Evolutionary conservation across 176 grass and related monocot genomes (phyloP).

Genomic region (Oryza glumipatula): DNA sequence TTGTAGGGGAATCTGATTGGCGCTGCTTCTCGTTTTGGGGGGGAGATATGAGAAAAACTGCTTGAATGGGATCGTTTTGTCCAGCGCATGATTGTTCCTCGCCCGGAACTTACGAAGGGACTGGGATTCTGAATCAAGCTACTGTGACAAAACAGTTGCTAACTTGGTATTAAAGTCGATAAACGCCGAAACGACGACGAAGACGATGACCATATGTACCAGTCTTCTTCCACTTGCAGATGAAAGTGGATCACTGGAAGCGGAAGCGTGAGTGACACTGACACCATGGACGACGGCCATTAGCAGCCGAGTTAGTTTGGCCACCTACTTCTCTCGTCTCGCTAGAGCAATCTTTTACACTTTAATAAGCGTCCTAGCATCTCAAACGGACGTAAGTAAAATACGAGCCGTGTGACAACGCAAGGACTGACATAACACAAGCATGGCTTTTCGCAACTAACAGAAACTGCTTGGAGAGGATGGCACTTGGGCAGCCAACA

Average conservation of each 20-base stretch:
- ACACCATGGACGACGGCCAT: conserved; percentile 32
- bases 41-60: not conserved
- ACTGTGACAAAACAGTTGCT: not conserved
- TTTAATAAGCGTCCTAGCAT: not conserved
- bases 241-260: not conserved
- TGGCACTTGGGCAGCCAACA: not conserved
- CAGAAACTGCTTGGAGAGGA: conserved; percentile 22
- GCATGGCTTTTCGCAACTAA: conserved; percentile 44
- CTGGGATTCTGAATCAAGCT: not conserved
- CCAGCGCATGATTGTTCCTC: conserved; percentile 13
- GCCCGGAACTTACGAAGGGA: not conserved
- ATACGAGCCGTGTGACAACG: not conserved
- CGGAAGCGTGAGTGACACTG: not conserved
- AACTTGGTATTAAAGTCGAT: not conserved
- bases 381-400: not conserved
- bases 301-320: conserved; percentile 38
- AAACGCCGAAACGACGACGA: not conserved
- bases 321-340: conserved; percentile 15
- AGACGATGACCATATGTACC: not conserved
- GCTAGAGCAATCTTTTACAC: not conserved
- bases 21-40: not conserved
- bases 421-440: conserved; percentile 12
- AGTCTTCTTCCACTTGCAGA: not conserved
- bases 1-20: not conserved
- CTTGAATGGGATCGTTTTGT: not conserved